phyloP scores from a whole-genome alignment of 73 alveolate species.

The Paramecium tetraurelia region DNA sequence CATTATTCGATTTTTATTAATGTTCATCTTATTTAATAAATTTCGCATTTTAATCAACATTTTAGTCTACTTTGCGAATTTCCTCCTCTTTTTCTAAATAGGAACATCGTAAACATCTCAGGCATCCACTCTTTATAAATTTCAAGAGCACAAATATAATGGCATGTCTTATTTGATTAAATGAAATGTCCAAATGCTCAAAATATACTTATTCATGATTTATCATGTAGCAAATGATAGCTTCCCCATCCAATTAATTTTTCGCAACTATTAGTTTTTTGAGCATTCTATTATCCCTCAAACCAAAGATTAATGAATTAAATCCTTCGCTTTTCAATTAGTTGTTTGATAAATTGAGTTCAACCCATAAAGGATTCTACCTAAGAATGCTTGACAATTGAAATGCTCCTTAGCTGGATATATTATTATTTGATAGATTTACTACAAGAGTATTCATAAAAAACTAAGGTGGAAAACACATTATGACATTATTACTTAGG shows the following conservation, averaged over 20 bases:
- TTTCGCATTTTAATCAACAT: neutral
- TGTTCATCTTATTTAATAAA: neutral
- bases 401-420: constrained; percentile 32
- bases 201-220: constrained; percentile 48
- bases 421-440: constrained; percentile 21
- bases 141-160: constrained; percentile 1
- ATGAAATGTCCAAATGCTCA: constrained; percentile 33
- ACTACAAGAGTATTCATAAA: constrained; percentile 39
- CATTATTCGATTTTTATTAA: neutral
- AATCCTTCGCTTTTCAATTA: constrained; percentile 31
- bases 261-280: constrained; percentile 26
- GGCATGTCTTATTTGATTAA: constrained; percentile 1
- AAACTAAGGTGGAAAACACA: neutral
- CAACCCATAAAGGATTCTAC: constrained; percentile 45
- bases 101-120: constrained; percentile 29
- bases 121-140: constrained; percentile 21
- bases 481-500: neutral
- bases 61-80: neutral
- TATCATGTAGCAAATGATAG: constrained; percentile 23
- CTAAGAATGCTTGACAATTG: constrained; percentile 18
- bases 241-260: constrained; percentile 34
- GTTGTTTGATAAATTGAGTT: constrained; percentile 5
- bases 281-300: constrained; percentile 47
- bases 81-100: constrained; percentile 14
- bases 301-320: constrained; percentile 43